These are phyloP conservation scores for Alternaria sp. DNA, from an alignment of 2,329 filamentous ascomycete species.

Conservation along the genomic window DNA sequence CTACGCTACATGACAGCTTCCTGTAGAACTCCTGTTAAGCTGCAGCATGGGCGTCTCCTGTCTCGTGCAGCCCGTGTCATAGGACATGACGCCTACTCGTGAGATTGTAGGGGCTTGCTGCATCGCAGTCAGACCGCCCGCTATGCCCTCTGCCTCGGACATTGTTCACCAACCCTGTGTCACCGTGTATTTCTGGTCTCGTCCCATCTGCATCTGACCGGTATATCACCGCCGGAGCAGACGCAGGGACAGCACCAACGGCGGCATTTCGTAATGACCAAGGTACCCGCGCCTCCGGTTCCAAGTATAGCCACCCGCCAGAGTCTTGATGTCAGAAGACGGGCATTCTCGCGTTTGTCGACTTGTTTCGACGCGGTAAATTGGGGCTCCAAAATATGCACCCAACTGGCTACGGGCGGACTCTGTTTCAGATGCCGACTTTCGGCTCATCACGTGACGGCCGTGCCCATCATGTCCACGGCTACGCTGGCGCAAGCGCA, in stretches of 20 bases:
- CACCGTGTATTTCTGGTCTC: slow-evolving; percentile 3
- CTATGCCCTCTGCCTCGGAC: background rate
- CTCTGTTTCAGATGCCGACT: slow-evolving; percentile 14
- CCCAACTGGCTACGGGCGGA: slow-evolving; percentile 18
- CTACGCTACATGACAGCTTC: background rate
- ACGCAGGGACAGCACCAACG: slow-evolving; percentile 22
- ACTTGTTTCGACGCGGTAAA: background rate
- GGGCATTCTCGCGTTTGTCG: background rate
- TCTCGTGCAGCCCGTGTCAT: background rate
- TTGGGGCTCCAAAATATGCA: slow-evolving; percentile 18
- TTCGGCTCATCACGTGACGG: slow-evolving; percentile 2
- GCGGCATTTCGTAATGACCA: slow-evolving; percentile 4
- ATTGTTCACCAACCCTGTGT: background rate
- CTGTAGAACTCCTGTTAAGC: background rate
- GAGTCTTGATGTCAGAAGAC: background rate
- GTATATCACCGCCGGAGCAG: slow-evolving; percentile 6
- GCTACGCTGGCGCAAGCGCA: background rate
- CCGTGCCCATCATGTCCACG: background rate
- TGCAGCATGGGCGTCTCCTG: background rate
- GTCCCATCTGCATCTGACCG: slow-evolving; percentile 6
- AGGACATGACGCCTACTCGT: slow-evolving; percentile 18
- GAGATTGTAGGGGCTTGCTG: slow-evolving; percentile 11
- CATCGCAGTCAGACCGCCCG: slow-evolving; percentile 7
- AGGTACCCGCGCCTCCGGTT: slow-evolving; percentile 3
- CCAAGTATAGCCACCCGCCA: slow-evolving; percentile 3